A percentile compares a stretch with the other conserved stretches of the same genome.
phyloP scores from a whole-genome alignment of 2,329 filamentous ascomycete genomes.

The Xylariaceae sp. region DNA sequence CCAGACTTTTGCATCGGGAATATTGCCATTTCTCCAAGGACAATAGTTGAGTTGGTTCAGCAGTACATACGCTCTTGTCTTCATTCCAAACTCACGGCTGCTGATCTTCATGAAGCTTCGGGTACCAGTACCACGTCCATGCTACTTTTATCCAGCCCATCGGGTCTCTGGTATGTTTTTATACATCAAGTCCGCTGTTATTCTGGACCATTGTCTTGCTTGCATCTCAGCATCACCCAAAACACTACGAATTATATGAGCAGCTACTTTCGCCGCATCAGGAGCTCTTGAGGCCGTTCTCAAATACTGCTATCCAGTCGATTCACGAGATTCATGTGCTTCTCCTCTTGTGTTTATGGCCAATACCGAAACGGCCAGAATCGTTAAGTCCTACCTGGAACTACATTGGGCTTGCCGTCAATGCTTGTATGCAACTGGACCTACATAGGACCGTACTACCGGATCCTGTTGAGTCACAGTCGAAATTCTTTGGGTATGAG shows the following conservation, averaged over 20 bases:
- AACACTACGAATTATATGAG: conserved; percentile 13
- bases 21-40: conserved; percentile 5
- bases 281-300: conserved; percentile 13
- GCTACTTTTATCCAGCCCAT: conserved; percentile 21
- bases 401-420: conserved; percentile 24
- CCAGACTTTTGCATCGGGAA: conserved; percentile 11
- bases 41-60: conserved; percentile 22
- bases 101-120: conserved; percentile 22
- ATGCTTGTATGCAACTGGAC: conserved; percentile 20
- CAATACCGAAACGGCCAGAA: conserved; percentile 10
- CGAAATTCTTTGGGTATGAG: background rate
- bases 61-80: conserved; percentile 14
- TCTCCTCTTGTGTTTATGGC: conserved; percentile 23
- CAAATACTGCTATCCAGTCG: conserved; percentile 19
- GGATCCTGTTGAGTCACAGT: background rate
- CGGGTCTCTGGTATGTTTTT: conserved; percentile 8
- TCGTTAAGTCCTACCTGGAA: conserved; percentile 19
- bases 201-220: conserved; percentile 27
- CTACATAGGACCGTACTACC: conserved; percentile 4
- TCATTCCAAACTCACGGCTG: background rate
- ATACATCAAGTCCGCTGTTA: conserved; percentile 12
- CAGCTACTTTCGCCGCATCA: conserved; percentile 9
- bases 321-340: conserved; percentile 26
- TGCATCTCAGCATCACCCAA: conserved; percentile 12
- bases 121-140: conserved; percentile 12